Percentiles rank a stretch among this genome's conserved stretches.
Conservation (phyloP, 495 filamentous ascomycete genomes). For the Schizothecium vesticola region DNA sequence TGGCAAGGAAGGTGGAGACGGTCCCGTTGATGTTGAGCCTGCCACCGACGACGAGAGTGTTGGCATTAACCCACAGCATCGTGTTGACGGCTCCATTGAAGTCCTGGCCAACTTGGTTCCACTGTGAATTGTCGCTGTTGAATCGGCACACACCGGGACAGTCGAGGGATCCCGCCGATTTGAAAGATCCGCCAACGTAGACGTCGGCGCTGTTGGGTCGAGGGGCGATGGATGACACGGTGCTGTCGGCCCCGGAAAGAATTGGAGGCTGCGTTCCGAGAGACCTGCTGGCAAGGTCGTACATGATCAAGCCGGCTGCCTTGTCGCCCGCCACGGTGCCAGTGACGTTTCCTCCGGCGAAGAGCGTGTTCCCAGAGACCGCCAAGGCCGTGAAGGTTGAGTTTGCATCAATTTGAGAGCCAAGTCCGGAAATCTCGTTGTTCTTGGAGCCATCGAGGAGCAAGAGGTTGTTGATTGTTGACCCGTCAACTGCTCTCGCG, state of each 20-base stretch:
- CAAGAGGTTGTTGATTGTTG: slow-evolving; percentile 68
- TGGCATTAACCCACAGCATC: slow-evolving; percentile 68
- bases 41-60: slow-evolving; percentile 68
- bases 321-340: slow-evolving; percentile 58
- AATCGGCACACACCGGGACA: slow-evolving; percentile 80
- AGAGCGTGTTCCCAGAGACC: slow-evolving; percentile 63
- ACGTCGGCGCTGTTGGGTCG: slow-evolving; percentile 64
- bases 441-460: slow-evolving; percentile 58
- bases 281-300: slow-evolving; percentile 60
- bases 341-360: slow-evolving; percentile 72
- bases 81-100: slow-evolving; percentile 62
- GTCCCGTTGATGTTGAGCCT: slow-evolving; percentile 63
- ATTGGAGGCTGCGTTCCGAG: slow-evolving; percentile 65
- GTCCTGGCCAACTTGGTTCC: slow-evolving; percentile 68
- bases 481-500: slow-evolving; percentile 62
- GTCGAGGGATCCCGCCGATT: slow-evolving; percentile 70
- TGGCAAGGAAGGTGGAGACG: slow-evolving; percentile 57
- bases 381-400: slow-evolving; percentile 71
- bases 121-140: slow-evolving; percentile 60
- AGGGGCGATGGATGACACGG: slow-evolving; percentile 67
- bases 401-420: slow-evolving; percentile 57
- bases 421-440: slow-evolving; percentile 64
- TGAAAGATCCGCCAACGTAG: slow-evolving; percentile 81
- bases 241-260: slow-evolving; percentile 60
- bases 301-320: slow-evolving; percentile 72